Evolutionary conservation across 768 basidiomycete genomes (phyloP).

Genomic region (Suillus subluteus): DNA sequence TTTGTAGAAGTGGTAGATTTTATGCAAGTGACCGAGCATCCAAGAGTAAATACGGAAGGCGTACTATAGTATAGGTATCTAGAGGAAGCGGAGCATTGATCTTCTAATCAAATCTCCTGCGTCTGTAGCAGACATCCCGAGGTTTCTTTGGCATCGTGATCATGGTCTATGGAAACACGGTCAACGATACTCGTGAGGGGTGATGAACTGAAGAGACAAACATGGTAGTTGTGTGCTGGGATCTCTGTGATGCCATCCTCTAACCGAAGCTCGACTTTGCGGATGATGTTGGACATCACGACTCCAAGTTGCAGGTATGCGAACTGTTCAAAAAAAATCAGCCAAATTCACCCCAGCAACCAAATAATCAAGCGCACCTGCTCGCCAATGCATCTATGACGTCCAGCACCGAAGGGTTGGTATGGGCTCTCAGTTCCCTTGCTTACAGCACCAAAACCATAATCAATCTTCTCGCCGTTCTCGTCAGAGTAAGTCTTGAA

Average conservation of each 20-base stretch:
- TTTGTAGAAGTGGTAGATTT: neutral
- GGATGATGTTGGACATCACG: constrained; percentile 77
- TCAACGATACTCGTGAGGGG: neutral
- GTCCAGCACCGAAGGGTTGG: constrained; percentile 96
- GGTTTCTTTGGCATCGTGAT: constrained; percentile 86
- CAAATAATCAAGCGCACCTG: constrained; percentile 48
- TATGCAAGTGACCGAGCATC: constrained; percentile 12
- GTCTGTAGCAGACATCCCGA: constrained; percentile 65
- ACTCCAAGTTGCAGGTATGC: constrained; percentile 93
- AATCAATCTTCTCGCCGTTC: constrained; percentile 89
- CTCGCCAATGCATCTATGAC: constrained; percentile 94
- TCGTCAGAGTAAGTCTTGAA: constrained; percentile 75
- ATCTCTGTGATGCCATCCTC: constrained; percentile 52
- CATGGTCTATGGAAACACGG: constrained; percentile 68
- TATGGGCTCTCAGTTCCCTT: constrained; percentile 97
- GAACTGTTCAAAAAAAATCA: constrained; percentile 54
- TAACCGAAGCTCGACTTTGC: constrained; percentile 74
- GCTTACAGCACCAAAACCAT: constrained; percentile 92
- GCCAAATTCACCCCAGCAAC: constrained; percentile 2
- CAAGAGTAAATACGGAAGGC: constrained; percentile 12
- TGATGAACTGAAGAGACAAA: constrained; percentile 42
- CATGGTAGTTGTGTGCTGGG: constrained; percentile 89
- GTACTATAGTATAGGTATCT: constrained; percentile 6
- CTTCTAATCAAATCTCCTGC: constrained; percentile 57
- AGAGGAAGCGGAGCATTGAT: neutral